Evolutionary conservation across 768 basidiomycete species (phyloP).

Genomic region (Xerocomus spinulosus): DNA sequence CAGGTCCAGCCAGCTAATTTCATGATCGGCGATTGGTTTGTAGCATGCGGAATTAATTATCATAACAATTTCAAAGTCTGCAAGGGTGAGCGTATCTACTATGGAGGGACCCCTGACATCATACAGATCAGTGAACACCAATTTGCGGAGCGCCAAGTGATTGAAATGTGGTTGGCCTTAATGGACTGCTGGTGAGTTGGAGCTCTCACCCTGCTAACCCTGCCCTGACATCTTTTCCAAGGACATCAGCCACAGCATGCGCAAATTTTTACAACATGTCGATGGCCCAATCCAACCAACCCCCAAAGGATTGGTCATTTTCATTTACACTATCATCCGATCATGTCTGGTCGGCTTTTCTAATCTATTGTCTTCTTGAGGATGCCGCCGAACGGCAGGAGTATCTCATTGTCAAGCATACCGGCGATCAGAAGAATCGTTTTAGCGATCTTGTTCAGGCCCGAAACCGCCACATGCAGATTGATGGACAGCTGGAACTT

Average conservation of each 20-base stretch:
- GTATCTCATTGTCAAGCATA: background rate
- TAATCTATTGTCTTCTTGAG: conserved; percentile 3
- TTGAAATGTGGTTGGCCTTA: background rate
- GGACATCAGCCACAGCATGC: background rate
- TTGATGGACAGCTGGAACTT: background rate
- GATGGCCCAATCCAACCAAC: background rate
- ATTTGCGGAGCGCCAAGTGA: background rate
- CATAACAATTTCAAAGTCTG: conserved; percentile 1
- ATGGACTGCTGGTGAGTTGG: background rate
- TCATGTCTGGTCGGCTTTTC: background rate
- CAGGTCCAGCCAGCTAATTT: too few species aligned
- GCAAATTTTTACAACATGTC: background rate
- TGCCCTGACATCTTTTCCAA: background rate
- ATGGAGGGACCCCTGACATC: background rate
- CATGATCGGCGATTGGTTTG: background rate
- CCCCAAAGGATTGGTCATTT: background rate
- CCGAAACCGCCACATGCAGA: background rate
- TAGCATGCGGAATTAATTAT: conserved; percentile 5
- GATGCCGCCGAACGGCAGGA: background rate
- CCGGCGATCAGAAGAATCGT: background rate
- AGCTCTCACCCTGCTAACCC: too few species aligned
- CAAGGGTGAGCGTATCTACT: background rate
- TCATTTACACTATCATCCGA: background rate
- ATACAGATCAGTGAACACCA: conserved; percentile 6
- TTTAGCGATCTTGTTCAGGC: background rate